Conservation (phyloP, 345 rosid species). For the Eutrema heterophyllum region DNA sequence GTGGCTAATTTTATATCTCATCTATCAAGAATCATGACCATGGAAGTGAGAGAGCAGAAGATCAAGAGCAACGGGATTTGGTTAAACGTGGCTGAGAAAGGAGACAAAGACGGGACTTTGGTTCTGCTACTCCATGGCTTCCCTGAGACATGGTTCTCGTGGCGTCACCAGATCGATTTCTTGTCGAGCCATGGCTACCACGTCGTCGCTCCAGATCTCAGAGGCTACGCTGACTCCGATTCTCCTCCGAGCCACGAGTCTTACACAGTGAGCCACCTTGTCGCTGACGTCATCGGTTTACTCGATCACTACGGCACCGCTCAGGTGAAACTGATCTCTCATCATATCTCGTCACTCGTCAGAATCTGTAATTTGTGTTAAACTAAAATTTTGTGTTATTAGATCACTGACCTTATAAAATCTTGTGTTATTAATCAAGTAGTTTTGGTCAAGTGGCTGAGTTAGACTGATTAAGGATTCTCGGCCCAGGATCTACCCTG, state of each 20-base stretch:
- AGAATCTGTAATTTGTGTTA: no score
- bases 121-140: constrained; percentile 65
- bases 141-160: constrained; percentile 72
- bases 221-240: constrained; percentile 63
- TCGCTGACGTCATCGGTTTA: constrained; percentile 47
- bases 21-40: constrained; percentile 5
- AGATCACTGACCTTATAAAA: no score
- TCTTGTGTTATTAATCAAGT: no score
- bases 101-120: constrained; percentile 43
- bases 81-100: constrained; percentile 53
- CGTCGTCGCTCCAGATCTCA: constrained; percentile 61
- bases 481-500: no score
- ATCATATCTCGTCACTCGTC: no score
- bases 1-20: neutral
- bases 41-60: constrained; percentile 35
- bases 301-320: constrained; percentile 47
- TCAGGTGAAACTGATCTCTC: constrained; percentile 31
- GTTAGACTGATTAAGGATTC: no score
- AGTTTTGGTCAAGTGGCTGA: no score
- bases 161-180: constrained; percentile 65
- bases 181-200: constrained; percentile 55
- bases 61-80: constrained; percentile 48
- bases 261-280: constrained; percentile 51
- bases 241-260: constrained; percentile 42
- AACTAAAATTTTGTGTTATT: no score